A percentile compares a stretch with the other conserved stretches of the same genome.
Conservation (phyloP, 177 flowering plant species). For the Vitis hybrid region DNA sequence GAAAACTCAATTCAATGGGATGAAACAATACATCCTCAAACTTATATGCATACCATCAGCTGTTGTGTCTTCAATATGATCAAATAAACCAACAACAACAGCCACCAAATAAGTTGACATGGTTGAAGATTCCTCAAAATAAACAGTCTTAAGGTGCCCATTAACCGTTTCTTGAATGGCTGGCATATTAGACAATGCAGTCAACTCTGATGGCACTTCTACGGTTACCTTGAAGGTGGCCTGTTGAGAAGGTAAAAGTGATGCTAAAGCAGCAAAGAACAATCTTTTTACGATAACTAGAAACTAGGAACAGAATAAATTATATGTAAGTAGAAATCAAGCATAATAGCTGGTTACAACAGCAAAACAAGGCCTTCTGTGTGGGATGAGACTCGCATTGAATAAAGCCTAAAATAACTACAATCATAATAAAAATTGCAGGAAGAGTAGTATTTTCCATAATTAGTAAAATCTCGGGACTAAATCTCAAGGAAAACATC, state of each 20-base stretch:
- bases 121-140: slow-evolving; percentile 25
- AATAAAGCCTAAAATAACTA: too few relatives aligned
- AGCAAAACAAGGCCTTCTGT: too few relatives aligned
- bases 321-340: too few relatives aligned
- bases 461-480: too few relatives aligned
- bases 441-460: too few relatives aligned
- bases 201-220: slow-evolving; percentile 22
- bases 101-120: slow-evolving; percentile 37
- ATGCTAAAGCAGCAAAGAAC: neutral
- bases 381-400: too few relatives aligned
- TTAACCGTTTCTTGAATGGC: slow-evolving; percentile 13
- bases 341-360: too few relatives aligned
- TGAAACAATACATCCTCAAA: neutral
- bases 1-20: neutral
- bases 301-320: too few relatives aligned
- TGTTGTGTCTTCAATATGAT: slow-evolving; percentile 26
- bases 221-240: slow-evolving; percentile 23
- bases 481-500: too few relatives aligned
- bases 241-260: slow-evolving; percentile 3
- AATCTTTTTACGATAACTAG: too few relatives aligned
- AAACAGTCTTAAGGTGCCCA: slow-evolving; percentile 26
- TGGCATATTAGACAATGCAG: slow-evolving; percentile 33
- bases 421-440: too few relatives aligned
- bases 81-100: slow-evolving; percentile 27
- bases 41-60: slow-evolving; percentile 14